Conservation (phyloP, 1,139 yeast species). For the Hanseniaspora gamundiae region DNA sequence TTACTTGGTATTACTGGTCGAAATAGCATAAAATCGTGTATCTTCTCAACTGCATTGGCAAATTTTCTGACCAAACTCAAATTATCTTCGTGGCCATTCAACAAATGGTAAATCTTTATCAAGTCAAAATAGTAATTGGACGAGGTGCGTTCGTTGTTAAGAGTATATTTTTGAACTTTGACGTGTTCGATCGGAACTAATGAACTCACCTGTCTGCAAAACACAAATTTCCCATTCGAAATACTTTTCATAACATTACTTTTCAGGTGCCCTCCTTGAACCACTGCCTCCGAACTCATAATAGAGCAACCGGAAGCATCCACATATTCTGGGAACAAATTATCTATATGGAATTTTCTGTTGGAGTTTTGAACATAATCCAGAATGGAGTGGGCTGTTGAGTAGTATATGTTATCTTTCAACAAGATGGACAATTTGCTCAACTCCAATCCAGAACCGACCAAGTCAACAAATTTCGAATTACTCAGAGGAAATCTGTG, state of each 20-base stretch:
- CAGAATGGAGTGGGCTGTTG: constrained; percentile 9
- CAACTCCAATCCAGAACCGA: constrained; percentile 59
- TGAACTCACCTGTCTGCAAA: constrained; percentile 4
- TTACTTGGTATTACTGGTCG: constrained; percentile 29
- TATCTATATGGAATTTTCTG: constrained; percentile 27
- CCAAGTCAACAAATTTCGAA: constrained; percentile 52
- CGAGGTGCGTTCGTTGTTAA: constrained; percentile 3
- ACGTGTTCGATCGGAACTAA: constrained; percentile 3
- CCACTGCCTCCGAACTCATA: constrained; percentile 20
- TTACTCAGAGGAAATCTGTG: constrained; percentile 36
- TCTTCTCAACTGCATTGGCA: constrained; percentile 27
- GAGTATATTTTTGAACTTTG: constrained; percentile 3
- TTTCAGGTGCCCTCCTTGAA: constrained; percentile 22
- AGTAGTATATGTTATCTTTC: constrained; percentile 36
- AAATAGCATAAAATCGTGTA: constrained; percentile 31
- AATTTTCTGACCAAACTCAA: constrained; percentile 25
- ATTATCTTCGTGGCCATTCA: constrained; percentile 33
- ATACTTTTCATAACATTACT: constrained; percentile 26
- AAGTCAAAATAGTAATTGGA: constrained; percentile 5
- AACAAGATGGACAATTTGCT: constrained; percentile 57
- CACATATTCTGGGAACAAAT: constrained; percentile 32
- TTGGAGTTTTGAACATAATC: constrained; percentile 37
- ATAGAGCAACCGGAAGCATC: constrained; percentile 41
- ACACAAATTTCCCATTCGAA: constrained; percentile 22
- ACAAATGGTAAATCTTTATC: constrained; percentile 28